phyloP scores from a whole-genome alignment of 164 flowering plant genomes.

The Cinnamomum chago region DNA sequence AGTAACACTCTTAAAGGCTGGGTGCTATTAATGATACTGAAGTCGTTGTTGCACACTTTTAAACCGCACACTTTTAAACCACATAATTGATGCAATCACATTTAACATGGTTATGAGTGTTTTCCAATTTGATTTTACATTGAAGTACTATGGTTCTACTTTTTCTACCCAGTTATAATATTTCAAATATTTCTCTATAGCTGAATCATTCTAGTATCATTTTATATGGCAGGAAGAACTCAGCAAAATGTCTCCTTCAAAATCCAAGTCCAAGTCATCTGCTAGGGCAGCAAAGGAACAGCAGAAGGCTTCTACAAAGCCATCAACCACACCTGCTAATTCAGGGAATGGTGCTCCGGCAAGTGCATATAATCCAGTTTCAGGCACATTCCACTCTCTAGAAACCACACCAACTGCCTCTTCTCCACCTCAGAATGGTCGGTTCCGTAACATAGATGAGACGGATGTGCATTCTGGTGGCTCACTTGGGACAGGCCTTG shows the following conservation, averaged over 20 bases:
- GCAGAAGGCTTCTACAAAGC: slow-evolving; percentile 57
- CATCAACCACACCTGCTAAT: slow-evolving; percentile 36
- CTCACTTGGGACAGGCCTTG: slow-evolving; percentile 50
- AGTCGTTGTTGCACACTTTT: too few species aligned
- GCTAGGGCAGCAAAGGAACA: slow-evolving; percentile 56
- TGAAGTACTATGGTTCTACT: too few species aligned
- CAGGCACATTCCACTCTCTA: slow-evolving; percentile 75
- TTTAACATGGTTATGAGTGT: too few species aligned
- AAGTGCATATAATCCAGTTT: slow-evolving; percentile 75
- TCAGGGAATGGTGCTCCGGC: slow-evolving; percentile 44
- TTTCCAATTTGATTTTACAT: too few species aligned
- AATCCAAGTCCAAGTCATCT: slow-evolving; percentile 59
- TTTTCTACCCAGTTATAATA: too few species aligned
- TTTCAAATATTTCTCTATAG: too few species aligned
- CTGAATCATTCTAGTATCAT: too few species aligned
- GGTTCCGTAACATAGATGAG: slow-evolving; percentile 75
- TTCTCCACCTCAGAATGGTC: slow-evolving; percentile 54
- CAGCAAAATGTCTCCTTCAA: slow-evolving; percentile 69
- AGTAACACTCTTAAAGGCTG: too few species aligned
- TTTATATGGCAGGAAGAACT: not conserved
- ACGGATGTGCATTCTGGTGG: slow-evolving; percentile 65
- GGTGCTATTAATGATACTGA: too few species aligned
- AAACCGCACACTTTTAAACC: too few species aligned
- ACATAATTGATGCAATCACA: too few species aligned
- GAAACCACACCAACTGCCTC: slow-evolving; percentile 48